Conservation (phyloP, 805 yeast genomes). For the Candida methanosorbosa region DNA sequence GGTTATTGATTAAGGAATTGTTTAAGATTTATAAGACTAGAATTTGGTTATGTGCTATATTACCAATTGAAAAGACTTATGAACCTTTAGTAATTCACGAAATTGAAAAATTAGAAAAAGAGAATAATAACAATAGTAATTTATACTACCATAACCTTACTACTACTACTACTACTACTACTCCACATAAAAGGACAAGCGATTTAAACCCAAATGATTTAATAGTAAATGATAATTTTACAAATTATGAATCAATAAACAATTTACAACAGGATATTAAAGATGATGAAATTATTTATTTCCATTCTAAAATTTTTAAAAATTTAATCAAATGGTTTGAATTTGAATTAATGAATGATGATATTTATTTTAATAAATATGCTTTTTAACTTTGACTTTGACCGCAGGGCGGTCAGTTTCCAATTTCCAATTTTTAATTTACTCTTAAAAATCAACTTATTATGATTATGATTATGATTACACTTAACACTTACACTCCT, state of each 20-base stretch:
- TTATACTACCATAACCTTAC: too few relatives aligned
- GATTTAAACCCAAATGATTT: constrained; percentile 9
- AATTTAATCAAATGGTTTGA: constrained; percentile 37
- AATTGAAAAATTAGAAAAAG: constrained; percentile 11
- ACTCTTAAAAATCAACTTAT: too few relatives aligned
- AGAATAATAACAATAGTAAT: constrained; percentile 2
- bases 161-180: constrained; percentile 8
- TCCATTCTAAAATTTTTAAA: constrained; percentile 41
- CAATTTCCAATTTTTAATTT: too few relatives aligned
- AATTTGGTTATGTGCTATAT: constrained; percentile 77
- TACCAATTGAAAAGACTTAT: constrained; percentile 27
- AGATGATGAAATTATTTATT: constrained; percentile 31
- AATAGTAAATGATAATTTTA: constrained; percentile 19
- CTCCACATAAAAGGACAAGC: constrained; percentile 1
- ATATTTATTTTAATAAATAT: constrained; percentile 18
- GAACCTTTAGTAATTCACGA: constrained; percentile 22
- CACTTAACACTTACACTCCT: too few relatives aligned
- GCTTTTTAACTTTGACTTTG: constrained; percentile 15
- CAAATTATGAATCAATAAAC: constrained; percentile 32
- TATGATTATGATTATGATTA: too few relatives aligned
- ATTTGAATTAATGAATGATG: constrained; percentile 26
- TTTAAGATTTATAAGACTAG: constrained; percentile 72
- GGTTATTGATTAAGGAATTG: constrained; percentile 63
- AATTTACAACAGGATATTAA: too few relatives aligned
- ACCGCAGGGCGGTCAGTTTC: too few relatives aligned